These are phyloP conservation scores for Blastocystis sp. DNA, from an alignment of 352 stramenopile species.

Conservation along the genomic window DNA sequence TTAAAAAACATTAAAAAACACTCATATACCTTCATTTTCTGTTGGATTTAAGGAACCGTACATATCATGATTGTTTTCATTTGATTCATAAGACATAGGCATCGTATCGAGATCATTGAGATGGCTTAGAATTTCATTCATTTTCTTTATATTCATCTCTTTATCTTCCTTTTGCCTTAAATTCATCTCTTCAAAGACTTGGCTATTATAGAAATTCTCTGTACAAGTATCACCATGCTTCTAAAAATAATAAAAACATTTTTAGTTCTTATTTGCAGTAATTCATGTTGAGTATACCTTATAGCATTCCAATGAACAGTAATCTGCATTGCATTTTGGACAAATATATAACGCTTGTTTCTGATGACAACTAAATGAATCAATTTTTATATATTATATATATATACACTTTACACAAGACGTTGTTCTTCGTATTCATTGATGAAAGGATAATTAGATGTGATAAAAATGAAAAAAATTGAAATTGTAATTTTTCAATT, in stretches of 20 bases:
- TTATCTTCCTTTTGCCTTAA: conserved; percentile 31
- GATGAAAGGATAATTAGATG: too few species aligned
- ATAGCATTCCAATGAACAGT: conserved; percentile 26
- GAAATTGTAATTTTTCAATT: too few species aligned
- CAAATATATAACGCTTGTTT: conserved; percentile 20
- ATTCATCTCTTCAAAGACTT: conserved; percentile 18
- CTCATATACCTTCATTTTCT: neutral
- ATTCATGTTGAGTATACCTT: too few species aligned
- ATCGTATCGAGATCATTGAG: too few species aligned
- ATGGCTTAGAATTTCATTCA: conserved; percentile 3
- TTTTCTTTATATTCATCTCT: neutral
- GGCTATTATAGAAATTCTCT: conserved; percentile 18
- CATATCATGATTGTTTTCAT: too few species aligned
- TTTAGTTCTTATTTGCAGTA: neutral
- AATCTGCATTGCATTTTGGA: conserved; percentile 18
- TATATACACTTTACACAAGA: too few species aligned
- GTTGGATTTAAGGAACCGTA: too few species aligned
- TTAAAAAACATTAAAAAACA: conserved; percentile 1
- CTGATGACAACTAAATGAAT: conserved; percentile 19
- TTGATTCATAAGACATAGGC: too few species aligned
- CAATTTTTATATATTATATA: too few species aligned
- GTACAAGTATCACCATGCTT: conserved; percentile 31
- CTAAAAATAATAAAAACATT: conserved; percentile 14
- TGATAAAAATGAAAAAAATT: too few species aligned
- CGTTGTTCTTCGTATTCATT: too few species aligned